Evolutionary conservation across 2,329 filamentous ascomycete genomes (phyloP).

Genomic region (Beauveria pseudobassiana): DNA sequence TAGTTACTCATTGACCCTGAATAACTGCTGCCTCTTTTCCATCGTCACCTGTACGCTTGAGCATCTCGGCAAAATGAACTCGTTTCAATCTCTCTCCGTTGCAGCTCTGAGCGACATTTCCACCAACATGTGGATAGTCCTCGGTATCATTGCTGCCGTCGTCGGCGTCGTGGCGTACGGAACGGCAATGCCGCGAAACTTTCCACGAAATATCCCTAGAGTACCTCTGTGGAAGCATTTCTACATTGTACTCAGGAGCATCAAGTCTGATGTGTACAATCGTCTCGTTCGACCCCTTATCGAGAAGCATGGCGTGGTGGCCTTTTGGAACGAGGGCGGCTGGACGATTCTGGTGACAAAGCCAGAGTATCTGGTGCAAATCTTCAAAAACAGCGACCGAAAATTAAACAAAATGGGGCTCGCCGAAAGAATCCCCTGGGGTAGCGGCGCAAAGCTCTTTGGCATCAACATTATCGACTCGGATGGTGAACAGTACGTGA

Average conservation of each 20-base stretch:
- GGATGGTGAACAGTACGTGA: background rate
- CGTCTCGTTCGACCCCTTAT: background rate
- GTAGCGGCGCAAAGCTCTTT: background rate
- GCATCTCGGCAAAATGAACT: background rate
- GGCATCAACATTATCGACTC: conserved; percentile 6
- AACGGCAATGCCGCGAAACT: background rate
- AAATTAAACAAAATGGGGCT: background rate
- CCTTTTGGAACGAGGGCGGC: background rate
- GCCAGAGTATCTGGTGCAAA: conserved; percentile 1
- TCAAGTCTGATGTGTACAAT: conserved; percentile 1
- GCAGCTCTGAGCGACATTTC: background rate
- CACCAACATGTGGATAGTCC: background rate
- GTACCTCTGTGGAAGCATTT: background rate
- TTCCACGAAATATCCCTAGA: background rate
- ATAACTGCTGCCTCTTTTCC: background rate
- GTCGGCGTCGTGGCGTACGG: background rate
- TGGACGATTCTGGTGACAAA: conserved; percentile 1
- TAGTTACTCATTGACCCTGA: background rate
- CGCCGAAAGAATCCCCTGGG: background rate
- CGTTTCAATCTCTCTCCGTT: no score
- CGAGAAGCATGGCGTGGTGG: conserved; percentile 3
- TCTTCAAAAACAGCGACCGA: background rate
- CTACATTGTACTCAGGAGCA: background rate
- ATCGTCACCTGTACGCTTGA: background rate
- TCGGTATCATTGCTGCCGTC: background rate